Evolutionary conservation across 192 early-diverging fungal species (phyloP).

Genomic region (Coemansia sp.): DNA sequence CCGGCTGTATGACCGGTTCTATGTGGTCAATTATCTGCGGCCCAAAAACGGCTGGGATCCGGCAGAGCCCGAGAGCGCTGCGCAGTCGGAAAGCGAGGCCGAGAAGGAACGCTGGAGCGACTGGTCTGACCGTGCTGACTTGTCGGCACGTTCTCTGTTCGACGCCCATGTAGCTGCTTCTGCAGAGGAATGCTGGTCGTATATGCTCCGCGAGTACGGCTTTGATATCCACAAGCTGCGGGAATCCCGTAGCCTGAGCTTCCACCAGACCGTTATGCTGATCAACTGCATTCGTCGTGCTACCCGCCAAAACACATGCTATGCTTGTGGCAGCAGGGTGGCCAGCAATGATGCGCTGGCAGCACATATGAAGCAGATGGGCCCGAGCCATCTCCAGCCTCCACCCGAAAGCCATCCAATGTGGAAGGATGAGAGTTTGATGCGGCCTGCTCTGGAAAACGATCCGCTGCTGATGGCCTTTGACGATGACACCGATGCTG

Average conservation of each 20-base stretch:
- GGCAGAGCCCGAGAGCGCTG: slow-evolving; percentile 75
- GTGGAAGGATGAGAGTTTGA: slow-evolving; percentile 73
- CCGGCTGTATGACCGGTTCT: slow-evolving; percentile 88
- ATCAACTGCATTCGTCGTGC: slow-evolving; percentile 83
- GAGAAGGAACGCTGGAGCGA: slow-evolving; percentile 68
- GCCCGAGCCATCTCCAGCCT: slow-evolving; percentile 57
- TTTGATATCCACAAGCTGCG: slow-evolving; percentile 72
- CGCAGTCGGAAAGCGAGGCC: slow-evolving; percentile 63
- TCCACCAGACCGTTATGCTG: slow-evolving; percentile 78
- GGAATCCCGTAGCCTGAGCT: slow-evolving; percentile 60
- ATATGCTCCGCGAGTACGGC: slow-evolving; percentile 71
- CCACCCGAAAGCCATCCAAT: slow-evolving; percentile 51
- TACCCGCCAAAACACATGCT: slow-evolving; percentile 64
- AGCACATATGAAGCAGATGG: slow-evolving; percentile 62
- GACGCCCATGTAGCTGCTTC: slow-evolving; percentile 63
- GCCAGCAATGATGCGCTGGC: slow-evolving; percentile 50
- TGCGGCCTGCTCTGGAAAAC: slow-evolving; percentile 79
- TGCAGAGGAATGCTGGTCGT: slow-evolving; percentile 62
- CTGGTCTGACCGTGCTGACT: slow-evolving; percentile 68
- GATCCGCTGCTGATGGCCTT: slow-evolving; percentile 81
- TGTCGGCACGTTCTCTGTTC: slow-evolving; percentile 77
- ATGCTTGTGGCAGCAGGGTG: slow-evolving; percentile 62
- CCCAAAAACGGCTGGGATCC: slow-evolving; percentile 90
- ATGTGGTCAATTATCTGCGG: slow-evolving; percentile 89
- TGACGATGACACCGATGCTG: slow-evolving; percentile 51